Percentiles rank a stretch among this genome's conserved stretches.
Evolutionary conservation across 371 early-diverging fungal genomes (phyloP).

Genomic region (Parasitella parasitica): DNA sequence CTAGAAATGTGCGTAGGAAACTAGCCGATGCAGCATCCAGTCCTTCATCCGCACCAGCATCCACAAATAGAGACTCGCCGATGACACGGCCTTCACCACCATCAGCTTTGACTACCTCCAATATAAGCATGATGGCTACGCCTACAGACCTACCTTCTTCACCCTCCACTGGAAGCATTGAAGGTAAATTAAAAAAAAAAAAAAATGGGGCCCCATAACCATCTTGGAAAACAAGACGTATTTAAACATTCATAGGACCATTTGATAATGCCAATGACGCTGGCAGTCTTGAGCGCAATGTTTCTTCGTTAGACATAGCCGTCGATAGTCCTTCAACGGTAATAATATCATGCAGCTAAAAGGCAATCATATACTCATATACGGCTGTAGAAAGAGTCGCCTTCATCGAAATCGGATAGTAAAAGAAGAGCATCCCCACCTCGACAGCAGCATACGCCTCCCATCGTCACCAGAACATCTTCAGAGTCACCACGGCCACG

Average conservation of each 20-base stretch:
- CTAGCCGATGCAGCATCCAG: neutral
- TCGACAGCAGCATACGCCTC: neutral
- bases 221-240: too few species aligned
- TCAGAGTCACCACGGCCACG: neutral
- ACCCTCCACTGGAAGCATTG: neutral
- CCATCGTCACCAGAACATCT: neutral
- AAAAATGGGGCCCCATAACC: too few species aligned
- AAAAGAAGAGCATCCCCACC: neutral
- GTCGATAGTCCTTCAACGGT: neutral
- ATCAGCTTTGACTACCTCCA: neutral
- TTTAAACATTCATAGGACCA: too few species aligned
- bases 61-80: neutral
- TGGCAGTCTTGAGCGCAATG: slow-evolving; percentile 9
- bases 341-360: neutral
- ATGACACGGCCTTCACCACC: neutral
- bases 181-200: neutral
- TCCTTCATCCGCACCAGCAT: neutral
- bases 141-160: neutral
- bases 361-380: neutral
- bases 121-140: neutral
- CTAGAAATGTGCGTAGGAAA: neutral
- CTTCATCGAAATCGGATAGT: neutral
- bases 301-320: slow-evolving; percentile 4
- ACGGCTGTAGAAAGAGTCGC: neutral
- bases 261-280: neutral